Base-by-base conservation (phyloP, 2,329 filamentous ascomycete species). In the Fulvia fulva region DNA sequence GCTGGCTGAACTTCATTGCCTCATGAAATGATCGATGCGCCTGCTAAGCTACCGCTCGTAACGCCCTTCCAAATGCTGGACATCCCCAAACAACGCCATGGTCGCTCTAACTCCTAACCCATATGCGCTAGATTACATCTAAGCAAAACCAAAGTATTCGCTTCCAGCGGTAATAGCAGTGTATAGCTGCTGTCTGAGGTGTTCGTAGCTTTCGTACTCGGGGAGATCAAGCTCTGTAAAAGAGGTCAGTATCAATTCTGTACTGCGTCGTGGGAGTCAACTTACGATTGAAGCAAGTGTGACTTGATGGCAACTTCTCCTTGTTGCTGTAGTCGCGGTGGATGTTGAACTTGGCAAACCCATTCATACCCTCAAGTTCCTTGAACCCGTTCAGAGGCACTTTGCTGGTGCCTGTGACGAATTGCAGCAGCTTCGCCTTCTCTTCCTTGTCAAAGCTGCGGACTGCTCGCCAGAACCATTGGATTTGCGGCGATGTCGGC, bases 201-300 rank as follows among this genome's bases (percentile, higher is more conserved):
- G 82, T 70, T 99, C 94, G 76, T 99, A 99, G 74, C 86, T 95
- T 71, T 97, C 94, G 73, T 99, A 99, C 78, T 99, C 94, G 44
- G 94, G 94, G 67, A 99, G 85, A 79, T 99, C 94, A 73, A 99
- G 90, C 80, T 99, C 91, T 96, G 74, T 60, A 54, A 47, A 45
- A 46, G 53, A 32, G 11, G 67, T 82, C 70, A 81, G 76, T 65
- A 65, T 53, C 16, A n/a, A 37, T 30, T 14, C 21, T 25, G 46
- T 41, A 22, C 28, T 23, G 5, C 21, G 23, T n/a, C 22, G 26
- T 21, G 11, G 11, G 47, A 12, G 5, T 4, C 5, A 61, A 88
- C 90, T 88, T 85, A 96, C 91, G 94, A 75, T 99, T 99, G 79
- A 99, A 99, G 81, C 94, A 99, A 63, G 94, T 99, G 76, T 99